Evolutionary conservation across 139 green algal species (phyloP), one percentile per base, ranked within the genome.

Genomic region (Micractinium sp.): DNA sequence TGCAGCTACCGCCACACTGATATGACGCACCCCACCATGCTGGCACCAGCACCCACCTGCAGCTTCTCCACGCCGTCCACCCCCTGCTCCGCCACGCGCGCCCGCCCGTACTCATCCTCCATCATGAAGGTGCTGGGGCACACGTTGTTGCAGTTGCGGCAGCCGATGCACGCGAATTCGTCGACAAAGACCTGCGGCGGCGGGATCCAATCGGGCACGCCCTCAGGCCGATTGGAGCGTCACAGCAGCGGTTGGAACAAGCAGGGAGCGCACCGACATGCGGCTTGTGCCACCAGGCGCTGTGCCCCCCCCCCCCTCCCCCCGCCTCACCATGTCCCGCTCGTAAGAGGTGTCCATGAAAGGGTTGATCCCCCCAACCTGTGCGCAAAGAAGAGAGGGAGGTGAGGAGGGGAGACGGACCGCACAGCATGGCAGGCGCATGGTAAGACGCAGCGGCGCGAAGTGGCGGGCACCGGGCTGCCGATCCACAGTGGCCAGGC

Each of bases 141-240:
- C 35, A 92, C 92, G 92, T 93, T 97, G 29, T 96, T 91, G 89
- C 96, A 98, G 92, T 95, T 89, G 87, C 96, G 95, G 35, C 82
- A 87, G 27, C 96, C 96, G 73, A 98, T 98, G 93, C 96, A 98
- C 0, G 94, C 91, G 69, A 94, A 92, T 87, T 98, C 96, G 86
- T 98, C 96, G 81, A 98, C 96, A 93, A 98, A 98, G 18, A 97
- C 94, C 2, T 91, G 36, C 2, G 38, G 27, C n/a, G n/a, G n/a
- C n/a, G n/a, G n/a, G n/a, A n/a, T n/a, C n/a, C n/a, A n/a, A n/a
- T n/a, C n/a, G n/a, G n/a, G n/a, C n/a, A n/a, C n/a, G n/a, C n/a
- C n/a, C n/a, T n/a, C n/a, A n/a, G n/a, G n/a, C n/a, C n/a, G n/a
- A n/a, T n/a, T n/a, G n/a, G n/a, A n/a, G n/a, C n/a, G n/a, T n/a